phyloP scores from a whole-genome alignment of 805 yeast species.

The Saturnispora sanitii region DNA sequence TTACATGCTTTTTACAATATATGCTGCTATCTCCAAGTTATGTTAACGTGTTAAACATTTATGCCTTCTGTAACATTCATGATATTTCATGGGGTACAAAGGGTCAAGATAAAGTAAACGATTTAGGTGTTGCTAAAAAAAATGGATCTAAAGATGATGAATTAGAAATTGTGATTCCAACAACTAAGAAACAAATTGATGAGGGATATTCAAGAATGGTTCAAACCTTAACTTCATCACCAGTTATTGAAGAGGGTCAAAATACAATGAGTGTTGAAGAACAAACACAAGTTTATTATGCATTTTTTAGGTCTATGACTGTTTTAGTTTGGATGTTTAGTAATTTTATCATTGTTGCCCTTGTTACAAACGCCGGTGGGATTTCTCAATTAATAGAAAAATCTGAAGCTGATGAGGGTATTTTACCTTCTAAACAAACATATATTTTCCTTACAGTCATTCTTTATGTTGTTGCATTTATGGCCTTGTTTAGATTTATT shows the following conservation, averaged over 20 bases:
- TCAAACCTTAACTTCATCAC: conserved; percentile 39
- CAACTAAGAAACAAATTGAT: conserved; percentile 68
- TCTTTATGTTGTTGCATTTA: conserved; percentile 85
- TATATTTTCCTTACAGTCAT: conserved; percentile 71
- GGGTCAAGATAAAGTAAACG: conserved; percentile 65
- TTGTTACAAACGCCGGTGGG: conserved; percentile 82
- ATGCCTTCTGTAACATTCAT: conserved; percentile 92
- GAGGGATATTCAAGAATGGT: conserved; percentile 57
- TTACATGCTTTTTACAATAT: conserved; percentile 80
- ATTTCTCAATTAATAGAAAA: conserved; percentile 32
- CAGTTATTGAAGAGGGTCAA: conserved; percentile 12
- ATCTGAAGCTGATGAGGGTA: conserved; percentile 22
- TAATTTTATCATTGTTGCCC: conserved; percentile 70
- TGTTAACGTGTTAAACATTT: conserved; percentile 82
- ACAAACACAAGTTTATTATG: conserved; percentile 69
- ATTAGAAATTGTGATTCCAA: conserved; percentile 64
- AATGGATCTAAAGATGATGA: conserved; percentile 46
- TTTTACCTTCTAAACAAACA: conserved; percentile 35
- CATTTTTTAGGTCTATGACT: conserved; percentile 79
- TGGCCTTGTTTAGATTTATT: conserved; percentile 73
- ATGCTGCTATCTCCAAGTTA: conserved; percentile 79
- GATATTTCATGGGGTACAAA: conserved; percentile 98
- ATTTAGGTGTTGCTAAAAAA: conserved; percentile 72
- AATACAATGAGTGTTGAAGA: conserved; percentile 32
- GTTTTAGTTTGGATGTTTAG: conserved; percentile 85